These are phyloP conservation scores for Nitzschia sp. DNA, from an alignment of 108 stramenopile genomes.

Conservation along the genomic window DNA sequence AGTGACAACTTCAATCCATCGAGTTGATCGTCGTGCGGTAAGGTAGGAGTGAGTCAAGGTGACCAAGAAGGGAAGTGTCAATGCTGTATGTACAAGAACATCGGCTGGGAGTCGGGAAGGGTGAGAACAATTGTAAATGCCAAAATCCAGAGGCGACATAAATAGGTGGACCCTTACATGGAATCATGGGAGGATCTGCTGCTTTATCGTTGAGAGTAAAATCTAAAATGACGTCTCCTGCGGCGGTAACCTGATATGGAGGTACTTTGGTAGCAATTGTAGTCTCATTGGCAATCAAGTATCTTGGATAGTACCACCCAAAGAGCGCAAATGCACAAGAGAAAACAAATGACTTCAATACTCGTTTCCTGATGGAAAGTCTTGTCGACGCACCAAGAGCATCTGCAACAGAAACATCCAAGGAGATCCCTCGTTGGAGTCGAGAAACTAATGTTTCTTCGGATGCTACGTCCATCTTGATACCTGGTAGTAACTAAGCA, in stretches of 20 bases:
- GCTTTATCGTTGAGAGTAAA: slow-evolving; percentile 34
- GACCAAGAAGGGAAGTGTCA: slow-evolving; percentile 26
- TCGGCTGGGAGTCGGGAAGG: neutral
- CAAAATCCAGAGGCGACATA: too few relatives aligned
- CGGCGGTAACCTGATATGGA: slow-evolving; percentile 31
- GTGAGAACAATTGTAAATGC: too few relatives aligned
- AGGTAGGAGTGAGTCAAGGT: neutral
- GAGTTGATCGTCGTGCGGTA: neutral
- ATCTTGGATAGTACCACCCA: slow-evolving; percentile 36
- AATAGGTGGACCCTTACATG: slow-evolving; percentile 19
- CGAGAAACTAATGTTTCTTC: slow-evolving; percentile 1
- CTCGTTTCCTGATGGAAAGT: too few relatives aligned
- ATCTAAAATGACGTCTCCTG: slow-evolving; percentile 47
- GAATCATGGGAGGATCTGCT: slow-evolving; percentile 35
- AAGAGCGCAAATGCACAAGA: slow-evolving; percentile 18
- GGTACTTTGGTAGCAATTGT: slow-evolving; percentile 16
- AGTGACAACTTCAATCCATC: slow-evolving; percentile 37
- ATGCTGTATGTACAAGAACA: slow-evolving; percentile 25
- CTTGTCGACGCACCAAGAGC: neutral
- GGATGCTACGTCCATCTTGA: slow-evolving; percentile 4
- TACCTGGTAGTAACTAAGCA: too few relatives aligned
- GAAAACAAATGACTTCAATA: neutral
- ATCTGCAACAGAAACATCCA: slow-evolving; percentile 8
- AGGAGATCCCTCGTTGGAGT: slow-evolving; percentile 7
- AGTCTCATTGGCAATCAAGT: slow-evolving; percentile 15